phyloP scores from a whole-genome alignment of 2,329 filamentous ascomycete genomes.

The Dothideomycetes sp. region DNA sequence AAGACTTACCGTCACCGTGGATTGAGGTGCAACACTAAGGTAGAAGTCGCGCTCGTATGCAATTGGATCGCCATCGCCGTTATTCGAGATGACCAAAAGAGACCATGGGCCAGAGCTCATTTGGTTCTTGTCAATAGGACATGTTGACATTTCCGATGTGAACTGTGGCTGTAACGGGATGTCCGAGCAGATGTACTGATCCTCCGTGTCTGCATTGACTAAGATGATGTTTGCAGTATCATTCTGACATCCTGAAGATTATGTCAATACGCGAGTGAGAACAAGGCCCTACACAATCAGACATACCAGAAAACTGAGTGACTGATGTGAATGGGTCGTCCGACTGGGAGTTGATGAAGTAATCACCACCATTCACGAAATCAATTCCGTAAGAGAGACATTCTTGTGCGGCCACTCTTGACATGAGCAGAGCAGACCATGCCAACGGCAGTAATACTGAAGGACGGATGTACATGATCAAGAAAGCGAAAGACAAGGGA shows the following conservation, averaged over 20 bases:
- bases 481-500: background rate
- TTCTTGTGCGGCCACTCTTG: constrained; percentile 1
- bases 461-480: constrained; percentile 11
- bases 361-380: constrained; percentile 17
- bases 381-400: constrained; percentile 19
- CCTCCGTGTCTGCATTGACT: constrained; percentile 11
- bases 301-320: constrained; percentile 16
- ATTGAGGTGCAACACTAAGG: constrained; percentile 12
- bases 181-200: constrained; percentile 15
- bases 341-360: constrained; percentile 19
- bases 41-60: constrained; percentile 16
- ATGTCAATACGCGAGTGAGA: background rate
- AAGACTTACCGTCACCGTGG: constrained; percentile 11
- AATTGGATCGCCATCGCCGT: constrained; percentile 17
- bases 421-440: background rate
- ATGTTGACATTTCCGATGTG: constrained; percentile 16
- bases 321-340: constrained; percentile 17
- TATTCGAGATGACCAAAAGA: constrained; percentile 17
- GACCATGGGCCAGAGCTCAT: constrained; percentile 17
- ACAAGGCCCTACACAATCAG: background rate
- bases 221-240: constrained; percentile 15
- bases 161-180: constrained; percentile 10
- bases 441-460: constrained; percentile 5
- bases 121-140: constrained; percentile 17
- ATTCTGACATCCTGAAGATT: constrained; percentile 13